Conservation (phyloP, 768 basidiomycete species). For the Russula abietina region DNA sequence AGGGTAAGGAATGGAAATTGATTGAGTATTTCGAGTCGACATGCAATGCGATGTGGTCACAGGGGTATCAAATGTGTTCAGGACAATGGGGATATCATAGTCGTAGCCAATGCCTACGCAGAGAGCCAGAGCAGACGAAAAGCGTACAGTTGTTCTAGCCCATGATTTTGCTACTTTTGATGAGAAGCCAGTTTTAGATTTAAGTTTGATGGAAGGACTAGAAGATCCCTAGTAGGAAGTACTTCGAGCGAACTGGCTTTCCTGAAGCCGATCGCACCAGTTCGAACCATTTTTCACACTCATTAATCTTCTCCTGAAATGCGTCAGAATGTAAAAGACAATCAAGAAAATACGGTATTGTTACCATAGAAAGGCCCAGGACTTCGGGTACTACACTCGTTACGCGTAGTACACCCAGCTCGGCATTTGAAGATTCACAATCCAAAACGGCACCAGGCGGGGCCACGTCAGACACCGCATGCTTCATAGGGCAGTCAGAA, state of each 20-base stretch:
- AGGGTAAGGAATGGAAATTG: background rate
- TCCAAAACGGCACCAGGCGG: background rate
- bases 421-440: background rate
- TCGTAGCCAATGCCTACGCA: background rate
- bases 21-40: background rate
- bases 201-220: background rate
- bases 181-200: background rate
- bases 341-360: background rate
- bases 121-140: background rate
- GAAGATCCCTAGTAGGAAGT: background rate
- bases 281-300: conserved; percentile 14
- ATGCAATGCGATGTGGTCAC: background rate
- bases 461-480: background rate
- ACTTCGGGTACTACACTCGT: background rate
- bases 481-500: background rate
- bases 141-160: background rate
- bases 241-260: conserved; percentile 8
- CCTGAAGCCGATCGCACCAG: background rate
- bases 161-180: background rate
- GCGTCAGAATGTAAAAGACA: background rate
- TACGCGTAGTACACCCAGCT: background rate
- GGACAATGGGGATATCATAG: background rate
- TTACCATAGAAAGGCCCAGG: conserved; percentile 15
- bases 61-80: background rate
- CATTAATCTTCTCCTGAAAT: background rate